Evolutionary conservation across 228 moss, liverwort and hornwort genomes (phyloP).

Genomic region (Sphagnum fallax): DNA sequence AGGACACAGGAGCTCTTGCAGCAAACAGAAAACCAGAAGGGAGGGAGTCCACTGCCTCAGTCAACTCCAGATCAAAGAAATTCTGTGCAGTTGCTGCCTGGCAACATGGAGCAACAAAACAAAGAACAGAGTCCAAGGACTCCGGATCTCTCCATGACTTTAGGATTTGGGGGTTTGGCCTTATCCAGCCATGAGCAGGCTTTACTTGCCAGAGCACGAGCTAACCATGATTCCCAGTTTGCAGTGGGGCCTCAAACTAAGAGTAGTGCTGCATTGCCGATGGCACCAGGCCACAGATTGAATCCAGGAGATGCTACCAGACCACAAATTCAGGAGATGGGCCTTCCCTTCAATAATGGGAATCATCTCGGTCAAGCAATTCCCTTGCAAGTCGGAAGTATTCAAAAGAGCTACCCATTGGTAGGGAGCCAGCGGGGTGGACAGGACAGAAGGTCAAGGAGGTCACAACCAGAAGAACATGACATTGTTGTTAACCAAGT

Average conservation of each 20-base stretch:
- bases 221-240: constrained; percentile 43
- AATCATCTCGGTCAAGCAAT: constrained; percentile 26
- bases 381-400: constrained; percentile 12
- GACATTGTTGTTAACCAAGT: constrained; percentile 34
- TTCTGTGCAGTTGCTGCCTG: constrained; percentile 21
- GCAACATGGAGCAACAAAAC: constrained; percentile 19
- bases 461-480: constrained; percentile 36
- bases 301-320: constrained; percentile 33
- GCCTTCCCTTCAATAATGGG: constrained; percentile 7
- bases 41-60: constrained; percentile 28
- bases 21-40: constrained; percentile 48
- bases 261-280: constrained; percentile 13
- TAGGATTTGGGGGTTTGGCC: constrained; percentile 52
- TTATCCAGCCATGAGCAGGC: constrained; percentile 42
- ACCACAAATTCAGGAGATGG: constrained; percentile 33
- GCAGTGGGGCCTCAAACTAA: constrained; percentile 19
- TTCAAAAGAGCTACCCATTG: constrained; percentile 26
- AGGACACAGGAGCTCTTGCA: not conserved
- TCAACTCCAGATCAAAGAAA: constrained; percentile 29
- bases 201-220: constrained; percentile 48
- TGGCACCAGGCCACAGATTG: constrained; percentile 17
- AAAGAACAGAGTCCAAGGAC: constrained; percentile 19
- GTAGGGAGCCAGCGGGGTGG: constrained; percentile 12
- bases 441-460: constrained; percentile 25
- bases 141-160: constrained; percentile 78